phyloP scores from a whole-genome alignment of 2,329 filamentous ascomycete species.

The Colletotrichum lini region DNA sequence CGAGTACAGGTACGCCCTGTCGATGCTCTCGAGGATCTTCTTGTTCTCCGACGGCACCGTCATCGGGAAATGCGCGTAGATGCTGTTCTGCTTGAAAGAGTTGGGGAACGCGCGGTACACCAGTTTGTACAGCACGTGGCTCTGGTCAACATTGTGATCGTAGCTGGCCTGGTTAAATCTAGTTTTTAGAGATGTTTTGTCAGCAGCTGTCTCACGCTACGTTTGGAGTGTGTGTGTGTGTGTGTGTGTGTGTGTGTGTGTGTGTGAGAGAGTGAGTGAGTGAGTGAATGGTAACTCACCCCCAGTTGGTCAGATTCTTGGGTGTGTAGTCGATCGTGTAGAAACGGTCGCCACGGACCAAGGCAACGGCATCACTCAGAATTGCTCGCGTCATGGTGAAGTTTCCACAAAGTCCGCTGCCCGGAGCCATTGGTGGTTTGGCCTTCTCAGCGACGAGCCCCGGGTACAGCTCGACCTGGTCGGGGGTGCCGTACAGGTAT shows the following conservation, averaged over 20 bases:
- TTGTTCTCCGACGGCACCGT: conserved; percentile 64
- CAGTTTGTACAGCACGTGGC: conserved; percentile 77
- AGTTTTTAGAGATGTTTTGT: no score
- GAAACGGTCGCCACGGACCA: conserved; percentile 76
- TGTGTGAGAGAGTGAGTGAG: no score
- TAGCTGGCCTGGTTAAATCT: conserved; percentile 64
- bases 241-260: no score
- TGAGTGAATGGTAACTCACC: conserved; percentile 54
- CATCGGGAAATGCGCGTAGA: conserved; percentile 73
- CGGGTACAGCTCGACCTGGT: conserved; percentile 74
- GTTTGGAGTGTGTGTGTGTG: no score
- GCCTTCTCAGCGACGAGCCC: conserved; percentile 57
- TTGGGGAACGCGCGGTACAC: conserved; percentile 75
- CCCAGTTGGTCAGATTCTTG: conserved; percentile 77
- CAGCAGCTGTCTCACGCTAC: background rate
- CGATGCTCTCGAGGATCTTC: conserved; percentile 70
- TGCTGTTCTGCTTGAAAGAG: conserved; percentile 73
- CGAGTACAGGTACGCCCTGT: conserved; percentile 70
- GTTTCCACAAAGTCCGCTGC: conserved; percentile 65
- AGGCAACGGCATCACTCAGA: conserved; percentile 72
- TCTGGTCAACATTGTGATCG: conserved; percentile 72
- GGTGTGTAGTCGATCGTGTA: conserved; percentile 74
- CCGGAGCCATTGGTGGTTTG: conserved; percentile 64
- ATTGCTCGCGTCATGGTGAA: conserved; percentile 65
- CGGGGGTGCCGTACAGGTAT: conserved; percentile 71